A percentile compares a stretch with the other conserved stretches of the same genome.
Evolutionary conservation across 768 basidiomycete species (phyloP).

Genomic region (Gyrodon lividus): DNA sequence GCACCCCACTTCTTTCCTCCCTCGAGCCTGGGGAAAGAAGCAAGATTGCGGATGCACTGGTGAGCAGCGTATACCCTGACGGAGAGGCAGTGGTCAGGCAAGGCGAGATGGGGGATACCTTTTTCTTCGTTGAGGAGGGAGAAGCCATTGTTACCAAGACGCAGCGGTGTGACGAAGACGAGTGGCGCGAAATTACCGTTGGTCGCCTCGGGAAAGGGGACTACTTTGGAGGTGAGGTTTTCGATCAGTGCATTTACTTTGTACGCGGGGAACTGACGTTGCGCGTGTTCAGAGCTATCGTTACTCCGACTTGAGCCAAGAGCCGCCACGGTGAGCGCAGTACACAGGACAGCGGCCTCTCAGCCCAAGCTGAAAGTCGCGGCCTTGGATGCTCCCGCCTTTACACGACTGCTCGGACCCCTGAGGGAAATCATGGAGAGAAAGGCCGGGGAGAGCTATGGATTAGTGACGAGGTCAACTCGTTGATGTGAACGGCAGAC

Average conservation of each 20-base stretch:
- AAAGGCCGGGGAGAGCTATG: constrained; percentile 77
- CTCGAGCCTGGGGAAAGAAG: constrained; percentile 87
- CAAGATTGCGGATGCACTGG: constrained; percentile 95
- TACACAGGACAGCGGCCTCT: constrained; percentile 42
- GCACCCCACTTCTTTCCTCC: constrained; percentile 82
- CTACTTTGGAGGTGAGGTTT: constrained; percentile 89
- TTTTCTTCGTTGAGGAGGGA: constrained; percentile 97
- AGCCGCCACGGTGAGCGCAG: constrained; percentile 93
- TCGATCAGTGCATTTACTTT: not conserved
- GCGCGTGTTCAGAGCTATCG: constrained; percentile 67
- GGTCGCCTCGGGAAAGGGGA: constrained; percentile 84
- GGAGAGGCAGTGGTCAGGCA: constrained; percentile 88
- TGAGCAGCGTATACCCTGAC: constrained; percentile 76
- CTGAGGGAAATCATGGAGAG: constrained; percentile 92
- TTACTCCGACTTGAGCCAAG: constrained; percentile 85
- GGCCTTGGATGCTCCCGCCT: constrained; percentile 88
- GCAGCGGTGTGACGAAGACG: constrained; percentile 56
- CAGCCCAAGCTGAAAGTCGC: constrained; percentile 84
- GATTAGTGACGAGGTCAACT: constrained; percentile 32
- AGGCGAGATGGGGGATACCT: constrained; percentile 95
- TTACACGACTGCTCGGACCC: constrained; percentile 91
- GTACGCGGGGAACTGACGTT: constrained; percentile 4
- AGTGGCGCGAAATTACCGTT: constrained; percentile 64
- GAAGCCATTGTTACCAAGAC: constrained; percentile 84
- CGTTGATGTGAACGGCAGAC: constrained; percentile 22